These are phyloP conservation scores for Pyricularia sp. DNA, from an alignment of 2,329 filamentous ascomycete species.

Conservation along the genomic window DNA sequence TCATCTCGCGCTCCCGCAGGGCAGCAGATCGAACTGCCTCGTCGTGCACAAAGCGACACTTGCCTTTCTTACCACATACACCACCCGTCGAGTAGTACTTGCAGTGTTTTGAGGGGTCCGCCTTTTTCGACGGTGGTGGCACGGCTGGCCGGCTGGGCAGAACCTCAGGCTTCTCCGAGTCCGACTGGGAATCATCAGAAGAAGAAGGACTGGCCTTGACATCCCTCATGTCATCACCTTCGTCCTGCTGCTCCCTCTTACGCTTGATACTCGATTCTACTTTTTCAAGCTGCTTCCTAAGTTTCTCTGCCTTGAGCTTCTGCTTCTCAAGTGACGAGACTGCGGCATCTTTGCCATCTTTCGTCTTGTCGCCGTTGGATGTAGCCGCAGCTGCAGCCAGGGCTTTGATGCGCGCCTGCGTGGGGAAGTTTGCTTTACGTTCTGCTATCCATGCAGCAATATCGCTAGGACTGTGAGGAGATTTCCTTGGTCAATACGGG, in stretches of 20 bases:
- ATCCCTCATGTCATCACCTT: slow-evolving; percentile 56
- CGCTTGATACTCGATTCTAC: slow-evolving; percentile 62
- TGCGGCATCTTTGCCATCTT: slow-evolving; percentile 43
- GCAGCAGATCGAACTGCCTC: slow-evolving; percentile 53
- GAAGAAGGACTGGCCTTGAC: slow-evolving; percentile 26
- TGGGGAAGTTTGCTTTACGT: slow-evolving; percentile 72
- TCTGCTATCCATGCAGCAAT: slow-evolving; percentile 74
- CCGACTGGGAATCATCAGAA: slow-evolving; percentile 37
- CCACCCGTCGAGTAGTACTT: slow-evolving; percentile 63
- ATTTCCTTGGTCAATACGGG: slow-evolving; percentile 5
- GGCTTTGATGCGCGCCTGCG: slow-evolving; percentile 57
- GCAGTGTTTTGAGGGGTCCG: slow-evolving; percentile 56
- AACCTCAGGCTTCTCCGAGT: slow-evolving; percentile 48
- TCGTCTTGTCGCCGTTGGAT: slow-evolving; percentile 43
- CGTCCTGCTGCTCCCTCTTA: slow-evolving; percentile 58
- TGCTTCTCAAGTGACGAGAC: slow-evolving; percentile 43
- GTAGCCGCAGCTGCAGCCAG: slow-evolving; percentile 41
- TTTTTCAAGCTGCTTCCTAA: slow-evolving; percentile 56
- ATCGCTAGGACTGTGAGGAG: slow-evolving; percentile 48
- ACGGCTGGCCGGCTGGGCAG: slow-evolving; percentile 38
- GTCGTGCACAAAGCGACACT: slow-evolving; percentile 65
- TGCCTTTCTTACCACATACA: slow-evolving; percentile 63
- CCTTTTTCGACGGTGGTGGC: slow-evolving; percentile 42
- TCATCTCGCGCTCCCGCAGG: slow-evolving; percentile 53
- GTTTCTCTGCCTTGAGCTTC: slow-evolving; percentile 47